Base-by-base conservation (phyloP, 495 filamentous ascomycete species). In the Annulohypoxylon nitens region DNA sequence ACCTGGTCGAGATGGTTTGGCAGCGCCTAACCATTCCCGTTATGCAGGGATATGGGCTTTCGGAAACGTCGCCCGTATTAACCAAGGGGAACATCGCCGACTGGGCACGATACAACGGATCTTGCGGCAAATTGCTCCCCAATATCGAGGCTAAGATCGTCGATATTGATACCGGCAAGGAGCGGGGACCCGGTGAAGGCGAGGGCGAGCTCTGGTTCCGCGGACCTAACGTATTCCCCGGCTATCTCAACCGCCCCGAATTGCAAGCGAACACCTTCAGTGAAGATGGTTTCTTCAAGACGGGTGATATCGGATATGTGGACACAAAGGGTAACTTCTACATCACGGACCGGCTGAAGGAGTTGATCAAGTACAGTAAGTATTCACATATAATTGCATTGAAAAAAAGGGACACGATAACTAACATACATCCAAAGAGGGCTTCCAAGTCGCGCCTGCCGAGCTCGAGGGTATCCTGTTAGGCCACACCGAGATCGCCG, bases 101-200 rank as follows among this genome's bases (percentile, higher is more conserved):
- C 48, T 98, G 96, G 96, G 83, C 86, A 57, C 88, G 84, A 14
- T 87, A 85, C 37, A 89, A 97, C 74, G 96, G 96, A 26, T 90
- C 91, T 5, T 93, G 95, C 1, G 96, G 96, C 1, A 88, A 86
- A 20, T 81, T 98, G 50, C 81, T 96, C 26, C 92, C 94, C 0
- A 94, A 94, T 75, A 90, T 94, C 83, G 88, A 89, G 34, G 93
- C 93, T 26, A 97, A 93, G 83, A 93, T 95, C 79, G 91, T 94
- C 81, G 83, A 88, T 14, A 80, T 84, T 18, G 84, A 88, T 0
- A 26, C 57, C 4, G 69, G 66, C 62, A 70, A 92, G 75, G 81
- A 75, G n/a, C 18, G 23, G 11, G 58, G 54, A 4, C 67, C 59
- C 0, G 72, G 72, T 16, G 43, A 54, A 1, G 67, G 67, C 14